Conservation (phyloP, 2,329 filamentous ascomycete species). For the Elsinoe fawcettii region DNA sequence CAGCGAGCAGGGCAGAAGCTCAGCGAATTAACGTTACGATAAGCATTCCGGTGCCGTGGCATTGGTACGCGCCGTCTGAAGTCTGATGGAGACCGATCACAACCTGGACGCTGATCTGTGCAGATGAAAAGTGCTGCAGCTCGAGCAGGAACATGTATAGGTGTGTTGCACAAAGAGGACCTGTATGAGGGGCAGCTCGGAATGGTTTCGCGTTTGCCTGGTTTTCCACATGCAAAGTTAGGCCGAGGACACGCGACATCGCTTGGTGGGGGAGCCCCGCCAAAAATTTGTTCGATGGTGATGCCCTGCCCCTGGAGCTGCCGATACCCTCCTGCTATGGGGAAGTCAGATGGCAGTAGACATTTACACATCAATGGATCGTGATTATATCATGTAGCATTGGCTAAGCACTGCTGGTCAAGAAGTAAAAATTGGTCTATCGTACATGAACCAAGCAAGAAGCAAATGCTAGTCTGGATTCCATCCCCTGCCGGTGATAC, state of each 20-base stretch:
- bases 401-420: too few relatives aligned
- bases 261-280: background rate
- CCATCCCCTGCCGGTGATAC: background rate
- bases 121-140: background rate
- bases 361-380: too few relatives aligned
- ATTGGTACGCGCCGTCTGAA: background rate
- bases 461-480: background rate
- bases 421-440: background rate
- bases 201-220: slow-evolving; percentile 24
- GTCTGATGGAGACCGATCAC: background rate
- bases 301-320: slow-evolving; percentile 1
- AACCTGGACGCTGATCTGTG: background rate
- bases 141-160: background rate
- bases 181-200: background rate
- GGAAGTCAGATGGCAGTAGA: too few relatives aligned
- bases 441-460: background rate
- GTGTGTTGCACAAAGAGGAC: background rate
- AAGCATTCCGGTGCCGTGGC: too few relatives aligned
- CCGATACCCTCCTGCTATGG: background rate
- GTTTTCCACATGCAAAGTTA: slow-evolving; percentile 22
- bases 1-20: too few relatives aligned
- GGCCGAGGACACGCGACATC: slow-evolving; percentile 2
- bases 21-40: too few relatives aligned
- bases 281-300: background rate
- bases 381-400: background rate